Evolutionary conservation across 768 basidiomycete species (phyloP).

Genomic region (Trametes cingulata): DNA sequence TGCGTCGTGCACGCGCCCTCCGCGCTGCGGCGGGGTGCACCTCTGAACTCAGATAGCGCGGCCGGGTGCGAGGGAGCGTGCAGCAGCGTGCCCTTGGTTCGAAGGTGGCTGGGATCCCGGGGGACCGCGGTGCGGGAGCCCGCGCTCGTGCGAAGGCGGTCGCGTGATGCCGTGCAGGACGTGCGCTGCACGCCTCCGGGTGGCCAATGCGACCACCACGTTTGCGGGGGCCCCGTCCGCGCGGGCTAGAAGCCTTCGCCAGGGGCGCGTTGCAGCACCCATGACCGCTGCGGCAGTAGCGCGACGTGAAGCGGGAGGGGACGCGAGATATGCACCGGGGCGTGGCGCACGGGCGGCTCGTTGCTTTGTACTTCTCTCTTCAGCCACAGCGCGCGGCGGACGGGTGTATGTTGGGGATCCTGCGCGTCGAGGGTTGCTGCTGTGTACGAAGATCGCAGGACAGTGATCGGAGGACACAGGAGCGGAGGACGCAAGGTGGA

Average conservation of each 20-base stretch:
- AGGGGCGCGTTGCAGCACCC: background rate
- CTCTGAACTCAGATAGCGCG: background rate
- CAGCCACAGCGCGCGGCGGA: background rate
- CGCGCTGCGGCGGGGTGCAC: background rate
- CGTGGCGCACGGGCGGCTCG: background rate
- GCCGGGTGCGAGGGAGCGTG: background rate
- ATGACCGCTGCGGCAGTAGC: background rate
- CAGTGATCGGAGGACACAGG: background rate
- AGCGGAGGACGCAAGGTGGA: background rate
- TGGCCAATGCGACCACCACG: background rate
- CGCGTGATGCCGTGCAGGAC: conserved; percentile 2
- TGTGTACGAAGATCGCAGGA: background rate
- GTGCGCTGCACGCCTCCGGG: background rate
- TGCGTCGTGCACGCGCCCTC: background rate
- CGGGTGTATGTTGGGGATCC: background rate
- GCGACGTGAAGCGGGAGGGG: background rate
- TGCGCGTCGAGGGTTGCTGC: background rate
- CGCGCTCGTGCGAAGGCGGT: background rate
- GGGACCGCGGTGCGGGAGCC: conserved; percentile 1
- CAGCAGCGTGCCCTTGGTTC: background rate
- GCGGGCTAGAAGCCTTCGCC: conserved; percentile 8
- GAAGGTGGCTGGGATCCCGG: background rate
- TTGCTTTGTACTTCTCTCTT: no score
- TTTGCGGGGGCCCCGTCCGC: background rate
- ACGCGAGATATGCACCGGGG: background rate